A percentile compares a stretch with the other conserved stretches of the same genome.
phyloP scores from a whole-genome alignment of 306 rosid genomes.

The Cucurbita pepo region DNA sequence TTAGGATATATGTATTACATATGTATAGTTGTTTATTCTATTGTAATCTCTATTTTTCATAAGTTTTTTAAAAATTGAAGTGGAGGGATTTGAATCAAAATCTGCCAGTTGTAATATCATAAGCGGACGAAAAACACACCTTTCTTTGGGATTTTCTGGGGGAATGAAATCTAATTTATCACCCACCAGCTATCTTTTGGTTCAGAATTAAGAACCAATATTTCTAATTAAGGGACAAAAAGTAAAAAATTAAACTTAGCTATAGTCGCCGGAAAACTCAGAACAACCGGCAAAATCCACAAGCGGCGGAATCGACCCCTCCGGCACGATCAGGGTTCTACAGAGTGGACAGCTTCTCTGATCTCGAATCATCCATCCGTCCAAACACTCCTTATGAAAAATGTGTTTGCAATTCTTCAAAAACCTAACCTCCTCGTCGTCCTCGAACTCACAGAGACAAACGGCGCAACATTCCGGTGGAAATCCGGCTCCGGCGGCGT shows the following conservation, averaged over 20 bases:
- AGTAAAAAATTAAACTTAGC: neutral
- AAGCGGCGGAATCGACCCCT: neutral
- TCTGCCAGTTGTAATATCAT: neutral
- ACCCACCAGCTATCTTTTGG: neutral
- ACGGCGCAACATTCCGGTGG: conserved; percentile 9
- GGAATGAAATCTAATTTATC: neutral
- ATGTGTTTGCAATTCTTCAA: conserved; percentile 4
- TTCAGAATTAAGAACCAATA: neutral
- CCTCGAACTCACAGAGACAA: conserved; percentile 5
- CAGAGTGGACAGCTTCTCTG: conserved; percentile 10
- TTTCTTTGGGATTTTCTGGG: neutral
- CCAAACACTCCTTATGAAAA: conserved; percentile 5
- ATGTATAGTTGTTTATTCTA: neutral
- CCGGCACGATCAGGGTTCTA: neutral
- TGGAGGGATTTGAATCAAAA: neutral
- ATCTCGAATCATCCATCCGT: conserved; percentile 7
- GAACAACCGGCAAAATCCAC: neutral
- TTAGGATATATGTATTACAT: no score
- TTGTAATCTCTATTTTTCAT: neutral
- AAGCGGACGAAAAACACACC: neutral
- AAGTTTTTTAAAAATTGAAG: neutral
- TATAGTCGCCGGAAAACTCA: neutral
- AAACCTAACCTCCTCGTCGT: conserved; percentile 2
- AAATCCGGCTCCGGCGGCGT: neutral
- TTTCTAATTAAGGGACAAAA: neutral